A percentile compares a stretch with the other conserved stretches of the same genome.
Conservation (phyloP, 805 yeast species). For the Grigorovia yakushimaensis region DNA sequence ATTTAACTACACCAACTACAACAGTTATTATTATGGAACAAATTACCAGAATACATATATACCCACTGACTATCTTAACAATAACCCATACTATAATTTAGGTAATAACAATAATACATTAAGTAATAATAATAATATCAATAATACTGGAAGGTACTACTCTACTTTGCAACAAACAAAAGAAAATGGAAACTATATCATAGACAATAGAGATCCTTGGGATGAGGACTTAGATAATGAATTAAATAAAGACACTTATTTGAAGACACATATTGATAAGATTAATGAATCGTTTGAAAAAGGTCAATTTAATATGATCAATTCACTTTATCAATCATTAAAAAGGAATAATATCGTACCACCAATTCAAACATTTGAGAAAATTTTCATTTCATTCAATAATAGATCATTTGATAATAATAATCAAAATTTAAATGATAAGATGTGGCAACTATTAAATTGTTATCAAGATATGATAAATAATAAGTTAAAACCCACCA, state of each 20-base stretch:
- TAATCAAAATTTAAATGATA: constrained; percentile 46
- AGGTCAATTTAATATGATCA: constrained; percentile 29
- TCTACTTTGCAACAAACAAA: constrained; percentile 1
- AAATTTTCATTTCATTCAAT: constrained; percentile 45
- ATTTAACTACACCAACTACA: not conserved
- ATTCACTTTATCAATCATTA: constrained; percentile 32
- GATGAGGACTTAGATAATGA: constrained; percentile 24
- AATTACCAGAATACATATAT: not conserved
- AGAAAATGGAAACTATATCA: not conserved
- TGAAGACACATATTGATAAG: constrained; percentile 24
- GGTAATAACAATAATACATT: not conserved
- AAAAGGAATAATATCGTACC: constrained; percentile 39
- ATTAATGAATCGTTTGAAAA: constrained; percentile 21
- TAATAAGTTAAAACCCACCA: constrained; percentile 45
- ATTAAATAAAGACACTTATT: constrained; percentile 25
- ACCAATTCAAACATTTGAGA: constrained; percentile 41
- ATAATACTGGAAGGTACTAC: constrained; percentile 2
- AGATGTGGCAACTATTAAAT: constrained; percentile 51
- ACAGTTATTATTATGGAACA: not conserved
- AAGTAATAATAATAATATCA: not conserved
- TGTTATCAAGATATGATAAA: constrained; percentile 59
- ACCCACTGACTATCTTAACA: not conserved
- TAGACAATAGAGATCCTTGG: constrained; percentile 16
- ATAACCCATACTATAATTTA: not conserved
- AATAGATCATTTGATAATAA: constrained; percentile 41